phyloP scores from a whole-genome alignment of 1,139 yeast species.

The Spathaspora jeffriesii region DNA sequence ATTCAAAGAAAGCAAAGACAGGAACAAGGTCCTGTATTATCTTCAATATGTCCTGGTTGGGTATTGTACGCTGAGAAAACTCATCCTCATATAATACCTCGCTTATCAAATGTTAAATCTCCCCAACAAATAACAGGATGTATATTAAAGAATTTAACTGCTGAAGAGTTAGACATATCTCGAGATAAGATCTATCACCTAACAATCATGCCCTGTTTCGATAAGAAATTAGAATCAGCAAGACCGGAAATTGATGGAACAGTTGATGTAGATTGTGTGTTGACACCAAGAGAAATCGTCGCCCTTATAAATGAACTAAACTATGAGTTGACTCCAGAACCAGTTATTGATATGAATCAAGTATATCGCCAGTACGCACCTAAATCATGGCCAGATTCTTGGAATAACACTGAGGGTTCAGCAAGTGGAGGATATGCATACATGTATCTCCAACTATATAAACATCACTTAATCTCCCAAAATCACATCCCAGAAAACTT shows the following conservation, averaged over 20 bases:
- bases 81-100: conserved; percentile 77
- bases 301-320: conserved; percentile 54
- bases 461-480: conserved; percentile 24
- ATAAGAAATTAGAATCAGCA: conserved; percentile 93
- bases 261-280: conserved; percentile 86
- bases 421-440: conserved; percentile 88
- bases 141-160: conserved; percentile 60
- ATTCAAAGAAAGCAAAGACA: conserved; percentile 18
- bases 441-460: conserved; percentile 51
- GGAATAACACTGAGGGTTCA: conserved; percentile 81
- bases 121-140: conserved; percentile 95
- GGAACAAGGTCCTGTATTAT: conserved; percentile 46
- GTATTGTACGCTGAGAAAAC: conserved; percentile 95
- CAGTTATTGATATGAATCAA: conserved; percentile 16
- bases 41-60: conserved; percentile 95
- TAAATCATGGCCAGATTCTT: conserved; percentile 62
- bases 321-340: conserved; percentile 20
- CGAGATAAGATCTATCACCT: conserved; percentile 66
- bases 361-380: conserved; percentile 48
- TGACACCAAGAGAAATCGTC: conserved; percentile 86
- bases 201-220: conserved; percentile 95
- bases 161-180: conserved; percentile 34
- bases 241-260: conserved; percentile 58
- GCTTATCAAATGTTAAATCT: conserved; percentile 67
- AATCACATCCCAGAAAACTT: conserved; percentile 21